These are phyloP conservation scores for Phytophthora sojae DNA, from an alignment of 352 stramenopile species.

Conservation along the genomic window DNA sequence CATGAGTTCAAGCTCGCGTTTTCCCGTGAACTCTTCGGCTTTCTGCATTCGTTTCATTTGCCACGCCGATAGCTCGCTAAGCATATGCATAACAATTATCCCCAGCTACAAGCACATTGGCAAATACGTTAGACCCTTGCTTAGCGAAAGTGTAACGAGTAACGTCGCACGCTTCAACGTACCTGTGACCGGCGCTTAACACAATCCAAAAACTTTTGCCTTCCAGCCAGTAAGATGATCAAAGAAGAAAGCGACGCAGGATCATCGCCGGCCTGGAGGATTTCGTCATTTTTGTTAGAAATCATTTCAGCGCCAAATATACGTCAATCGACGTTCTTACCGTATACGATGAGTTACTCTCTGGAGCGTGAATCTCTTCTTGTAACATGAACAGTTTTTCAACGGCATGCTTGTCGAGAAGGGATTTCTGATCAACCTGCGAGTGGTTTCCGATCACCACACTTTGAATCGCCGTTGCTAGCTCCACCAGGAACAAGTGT, in stretches of 20 bases:
- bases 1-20: conserved; percentile 74
- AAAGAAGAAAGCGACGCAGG: conserved; percentile 10
- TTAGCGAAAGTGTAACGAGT: neutral
- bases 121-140: conserved; percentile 12
- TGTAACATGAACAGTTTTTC: conserved; percentile 57
- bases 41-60: conserved; percentile 93
- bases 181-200: conserved; percentile 83
- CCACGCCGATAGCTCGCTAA: conserved; percentile 85
- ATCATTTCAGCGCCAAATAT: neutral
- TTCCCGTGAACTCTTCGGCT: conserved; percentile 76
- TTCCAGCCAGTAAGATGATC: conserved; percentile 27
- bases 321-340: conserved; percentile 5
- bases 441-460: conserved; percentile 56
- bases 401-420: conserved; percentile 61
- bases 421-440: conserved; percentile 41
- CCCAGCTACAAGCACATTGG: conserved; percentile 56
- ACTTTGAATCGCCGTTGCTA: conserved; percentile 58
- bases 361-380: conserved; percentile 34
- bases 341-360: conserved; percentile 13
- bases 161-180: neutral
- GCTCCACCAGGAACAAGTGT: conserved; percentile 53
- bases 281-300: neutral
- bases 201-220: conserved; percentile 41
- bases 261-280: neutral
- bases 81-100: conserved; percentile 72